Conservation (phyloP, 768 basidiomycete genomes). For the Russula olivacea region DNA sequence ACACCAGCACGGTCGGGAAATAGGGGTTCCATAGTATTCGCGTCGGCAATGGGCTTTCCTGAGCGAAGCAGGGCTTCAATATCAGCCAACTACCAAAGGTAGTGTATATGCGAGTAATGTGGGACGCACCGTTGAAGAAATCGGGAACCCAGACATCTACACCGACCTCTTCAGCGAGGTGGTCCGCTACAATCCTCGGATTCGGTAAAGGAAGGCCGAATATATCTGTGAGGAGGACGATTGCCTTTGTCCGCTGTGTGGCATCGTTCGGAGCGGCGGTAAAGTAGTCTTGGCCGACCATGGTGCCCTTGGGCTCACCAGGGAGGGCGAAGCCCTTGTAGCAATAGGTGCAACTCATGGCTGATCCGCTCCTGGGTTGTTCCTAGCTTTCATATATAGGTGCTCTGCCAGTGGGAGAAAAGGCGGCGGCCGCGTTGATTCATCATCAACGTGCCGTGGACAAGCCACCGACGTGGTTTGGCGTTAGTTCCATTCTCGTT, state of each 20-base stretch:
- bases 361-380: not conserved
- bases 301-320: conserved; percentile 41
- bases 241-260: conserved; percentile 33
- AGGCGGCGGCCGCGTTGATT: not conserved
- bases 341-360: conserved; percentile 33
- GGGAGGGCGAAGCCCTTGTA: conserved; percentile 39
- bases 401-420: not conserved
- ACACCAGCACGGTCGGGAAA: conserved; percentile 32
- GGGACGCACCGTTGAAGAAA: conserved; percentile 45
- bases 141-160: conserved; percentile 68
- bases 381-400: not conserved
- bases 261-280: conserved; percentile 29
- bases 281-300: conserved; percentile 43
- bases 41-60: conserved; percentile 32
- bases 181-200: conserved; percentile 52
- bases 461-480: no score
- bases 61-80: not conserved
- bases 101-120: not conserved
- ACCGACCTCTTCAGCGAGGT: conserved; percentile 41
- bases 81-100: not conserved
- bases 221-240: conserved; percentile 50
- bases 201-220: conserved; percentile 52
- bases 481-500: no score
- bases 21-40: conserved; percentile 29
- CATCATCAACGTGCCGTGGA: not conserved